These are phyloP conservation scores for Chenopodium suecicum DNA, from an alignment of 148 eudicot genomes.

Conservation along the genomic window DNA sequence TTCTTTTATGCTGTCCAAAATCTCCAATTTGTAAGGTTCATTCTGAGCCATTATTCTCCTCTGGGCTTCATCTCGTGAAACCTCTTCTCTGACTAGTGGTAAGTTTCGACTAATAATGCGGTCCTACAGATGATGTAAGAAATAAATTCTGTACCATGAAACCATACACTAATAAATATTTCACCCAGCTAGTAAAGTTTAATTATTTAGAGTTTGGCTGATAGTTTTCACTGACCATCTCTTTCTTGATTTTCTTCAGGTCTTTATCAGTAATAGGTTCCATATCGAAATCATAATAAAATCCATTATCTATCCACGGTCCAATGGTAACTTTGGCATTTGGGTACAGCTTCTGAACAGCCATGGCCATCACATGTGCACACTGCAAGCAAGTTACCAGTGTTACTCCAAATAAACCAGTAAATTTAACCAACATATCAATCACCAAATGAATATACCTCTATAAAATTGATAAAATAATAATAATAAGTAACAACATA, in stretches of 20 bases:
- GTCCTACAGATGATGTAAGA: constrained; percentile 93
- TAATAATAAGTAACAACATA: background rate
- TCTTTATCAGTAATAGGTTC: constrained; percentile 94
- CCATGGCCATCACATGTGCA: constrained; percentile 99
- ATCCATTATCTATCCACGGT: constrained; percentile 98
- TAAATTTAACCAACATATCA: background rate
- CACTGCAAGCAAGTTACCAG: constrained; percentile 58
- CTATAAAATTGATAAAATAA: background rate
- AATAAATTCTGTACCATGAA: constrained; percentile 67
- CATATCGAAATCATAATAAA: constrained; percentile 96
- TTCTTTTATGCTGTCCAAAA: constrained; percentile 78
- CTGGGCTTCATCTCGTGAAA: constrained; percentile 89
- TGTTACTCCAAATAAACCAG: constrained; percentile 1
- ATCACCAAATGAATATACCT: background rate
- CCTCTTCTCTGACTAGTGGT: constrained; percentile 89
- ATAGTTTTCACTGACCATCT: constrained; percentile 74
- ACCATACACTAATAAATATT: constrained; percentile 49
- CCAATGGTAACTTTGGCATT: constrained; percentile 98
- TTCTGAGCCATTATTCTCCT: constrained; percentile 72
- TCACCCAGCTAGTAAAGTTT: constrained; percentile 30
- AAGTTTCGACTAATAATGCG: constrained; percentile 89
- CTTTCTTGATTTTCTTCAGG: constrained; percentile 91
- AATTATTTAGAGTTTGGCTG: constrained; percentile 3
- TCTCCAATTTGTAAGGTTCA: constrained; percentile 94
- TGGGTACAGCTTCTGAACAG: constrained; percentile 95